These are phyloP conservation scores for Scalesia atractyloides DNA, from an alignment of 129 eudicot species.

Conservation along the genomic window DNA sequence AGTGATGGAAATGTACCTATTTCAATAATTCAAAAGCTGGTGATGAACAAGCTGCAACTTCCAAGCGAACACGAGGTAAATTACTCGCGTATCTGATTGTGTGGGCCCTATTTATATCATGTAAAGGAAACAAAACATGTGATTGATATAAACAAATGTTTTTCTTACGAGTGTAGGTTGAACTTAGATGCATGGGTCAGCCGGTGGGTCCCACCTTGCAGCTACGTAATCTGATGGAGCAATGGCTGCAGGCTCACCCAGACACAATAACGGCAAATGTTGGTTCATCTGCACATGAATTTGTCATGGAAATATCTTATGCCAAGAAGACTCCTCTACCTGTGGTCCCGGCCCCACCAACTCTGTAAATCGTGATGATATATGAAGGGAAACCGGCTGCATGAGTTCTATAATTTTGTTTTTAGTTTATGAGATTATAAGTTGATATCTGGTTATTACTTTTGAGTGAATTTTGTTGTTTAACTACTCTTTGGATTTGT, in stretches of 20 bases:
- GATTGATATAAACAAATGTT: neutral
- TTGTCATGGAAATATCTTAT: constrained; percentile 71
- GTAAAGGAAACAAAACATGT: neutral
- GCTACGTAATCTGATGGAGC: constrained; percentile 57
- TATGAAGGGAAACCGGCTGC: neutral
- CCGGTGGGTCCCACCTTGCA: constrained; percentile 59
- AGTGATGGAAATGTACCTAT: constrained; percentile 81
- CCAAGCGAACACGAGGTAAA: constrained; percentile 78
- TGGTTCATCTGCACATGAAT: constrained; percentile 86
- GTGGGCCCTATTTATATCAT: neutral
- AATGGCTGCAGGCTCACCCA: constrained; percentile 69
- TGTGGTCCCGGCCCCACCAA: neutral
- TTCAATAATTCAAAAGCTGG: constrained; percentile 72
- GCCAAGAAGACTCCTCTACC: constrained; percentile 36
- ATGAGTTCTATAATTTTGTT: neutral
- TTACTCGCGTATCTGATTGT: neutral
- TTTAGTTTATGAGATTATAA: constrained; percentile 23
- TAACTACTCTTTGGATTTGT: neutral
- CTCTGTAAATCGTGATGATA: constrained; percentile 15
- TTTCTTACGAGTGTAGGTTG: constrained; percentile 49
- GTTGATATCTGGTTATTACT: neutral
- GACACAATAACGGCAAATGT: constrained; percentile 53
- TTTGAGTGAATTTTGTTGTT: constrained; percentile 8
- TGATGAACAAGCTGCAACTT: constrained; percentile 74
- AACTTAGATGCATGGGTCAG: constrained; percentile 76